Percentiles rank a stretch among this genome's conserved stretches.
Evolutionary conservation across 2,329 filamentous ascomycete species (phyloP).

Genomic region (Beauveria asiatica): DNA sequence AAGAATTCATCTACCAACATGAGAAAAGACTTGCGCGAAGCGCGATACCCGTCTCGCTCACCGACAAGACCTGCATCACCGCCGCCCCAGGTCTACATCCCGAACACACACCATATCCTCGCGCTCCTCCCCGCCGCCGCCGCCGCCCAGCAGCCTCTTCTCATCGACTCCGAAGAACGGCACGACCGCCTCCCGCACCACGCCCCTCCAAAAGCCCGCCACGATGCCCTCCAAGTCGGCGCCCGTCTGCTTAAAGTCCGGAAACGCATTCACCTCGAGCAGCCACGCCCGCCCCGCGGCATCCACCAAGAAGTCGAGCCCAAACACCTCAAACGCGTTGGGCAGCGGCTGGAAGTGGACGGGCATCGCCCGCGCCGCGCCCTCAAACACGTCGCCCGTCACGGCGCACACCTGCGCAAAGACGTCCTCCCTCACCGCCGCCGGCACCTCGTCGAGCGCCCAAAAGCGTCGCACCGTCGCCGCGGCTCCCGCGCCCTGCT

Average conservation of each 20-base stretch:
- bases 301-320: constrained; percentile 83
- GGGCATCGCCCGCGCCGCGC: constrained; percentile 72
- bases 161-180: constrained; percentile 51
- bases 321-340: constrained; percentile 87
- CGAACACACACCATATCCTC: constrained; percentile 44
- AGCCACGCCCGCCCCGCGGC: constrained; percentile 57
- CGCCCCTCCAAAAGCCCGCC: constrained; percentile 65
- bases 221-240: constrained; percentile 68
- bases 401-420: constrained; percentile 66
- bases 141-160: constrained; percentile 16
- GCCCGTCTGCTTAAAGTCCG: constrained; percentile 91
- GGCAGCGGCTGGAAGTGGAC: constrained; percentile 86
- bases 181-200: constrained; percentile 57
- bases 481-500: constrained; percentile 54
- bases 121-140: constrained; percentile 15
- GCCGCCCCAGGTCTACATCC: constrained; percentile 44
- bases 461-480: constrained; percentile 68
- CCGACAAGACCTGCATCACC: constrained; percentile 19
- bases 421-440: constrained; percentile 51
- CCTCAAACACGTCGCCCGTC: constrained; percentile 75
- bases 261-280: constrained; percentile 91
- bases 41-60: background rate
- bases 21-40: background rate
- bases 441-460: constrained; percentile 40
- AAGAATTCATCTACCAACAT: background rate